Conservation (phyloP, 2,329 filamentous ascomycete genomes). For the Colletotrichum sp. region DNA sequence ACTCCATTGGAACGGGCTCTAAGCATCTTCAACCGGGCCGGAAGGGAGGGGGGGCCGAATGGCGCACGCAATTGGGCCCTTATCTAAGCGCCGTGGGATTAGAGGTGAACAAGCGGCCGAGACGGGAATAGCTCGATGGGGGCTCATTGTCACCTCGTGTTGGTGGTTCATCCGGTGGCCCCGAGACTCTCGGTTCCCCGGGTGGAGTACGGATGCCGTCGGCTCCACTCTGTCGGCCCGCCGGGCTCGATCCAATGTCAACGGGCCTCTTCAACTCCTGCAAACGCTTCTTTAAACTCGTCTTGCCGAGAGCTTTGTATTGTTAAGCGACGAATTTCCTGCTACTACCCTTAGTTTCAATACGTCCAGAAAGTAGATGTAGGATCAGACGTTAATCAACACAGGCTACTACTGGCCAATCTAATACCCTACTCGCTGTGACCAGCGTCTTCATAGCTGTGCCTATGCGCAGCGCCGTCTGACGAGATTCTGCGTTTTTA, state of each 20-base stretch:
- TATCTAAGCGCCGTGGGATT: neutral
- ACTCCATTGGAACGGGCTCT: neutral
- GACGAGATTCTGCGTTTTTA: neutral
- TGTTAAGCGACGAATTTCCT: neutral
- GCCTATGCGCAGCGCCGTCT: neutral
- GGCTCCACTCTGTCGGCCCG: neutral
- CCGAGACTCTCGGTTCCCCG: neutral
- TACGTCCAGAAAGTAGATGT: neutral
- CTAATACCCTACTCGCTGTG: neutral
- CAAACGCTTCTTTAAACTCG: neutral
- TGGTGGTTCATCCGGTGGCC: neutral
- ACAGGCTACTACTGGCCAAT: neutral
- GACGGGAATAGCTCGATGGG: neutral
- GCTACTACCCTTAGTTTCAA: fast-evolving
- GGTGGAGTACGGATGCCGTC: neutral
- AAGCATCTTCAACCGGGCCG: neutral
- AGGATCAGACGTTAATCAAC: neutral
- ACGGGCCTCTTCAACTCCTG: neutral
- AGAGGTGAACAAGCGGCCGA: fast-evolving
- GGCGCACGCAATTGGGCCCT: neutral
- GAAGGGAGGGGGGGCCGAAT: neutral
- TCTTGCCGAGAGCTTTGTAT: neutral
- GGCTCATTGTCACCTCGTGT: neutral
- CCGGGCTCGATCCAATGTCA: neutral
- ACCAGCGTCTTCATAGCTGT: neutral